Evolutionary conservation across 1,139 yeast species (phyloP).

Genomic region (Sugiyamaella neomexicana): DNA sequence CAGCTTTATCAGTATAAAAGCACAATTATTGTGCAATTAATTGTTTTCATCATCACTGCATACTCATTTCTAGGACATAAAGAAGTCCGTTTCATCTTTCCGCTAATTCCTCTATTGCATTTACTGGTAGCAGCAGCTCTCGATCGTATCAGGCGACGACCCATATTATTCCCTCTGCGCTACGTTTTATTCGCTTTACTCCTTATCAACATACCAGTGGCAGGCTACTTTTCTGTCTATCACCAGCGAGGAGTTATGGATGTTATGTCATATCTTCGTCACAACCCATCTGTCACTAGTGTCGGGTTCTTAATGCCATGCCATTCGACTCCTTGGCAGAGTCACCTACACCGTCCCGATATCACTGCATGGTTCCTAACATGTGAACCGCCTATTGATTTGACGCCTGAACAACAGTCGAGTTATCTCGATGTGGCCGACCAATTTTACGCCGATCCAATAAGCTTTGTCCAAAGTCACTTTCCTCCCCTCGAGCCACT

Average conservation of each 20-base stretch:
- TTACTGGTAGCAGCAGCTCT: slow-evolving; percentile 26
- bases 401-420: slow-evolving; percentile 37
- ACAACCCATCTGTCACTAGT: slow-evolving; percentile 46
- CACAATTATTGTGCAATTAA: slow-evolving; percentile 36
- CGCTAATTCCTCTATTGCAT: slow-evolving; percentile 73
- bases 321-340: slow-evolving; percentile 96
- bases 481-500: slow-evolving; percentile 25
- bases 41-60: slow-evolving; percentile 47
- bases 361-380: slow-evolving; percentile 72
- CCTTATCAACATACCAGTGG: slow-evolving; percentile 48
- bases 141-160: slow-evolving; percentile 8
- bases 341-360: slow-evolving; percentile 65
- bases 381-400: slow-evolving; percentile 81
- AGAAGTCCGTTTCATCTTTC: slow-evolving; percentile 88
- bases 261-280: slow-evolving; percentile 56
- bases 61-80: slow-evolving; percentile 78
- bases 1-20: slow-evolving; percentile 42
- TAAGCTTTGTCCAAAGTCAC: slow-evolving; percentile 46
- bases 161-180: slow-evolving; percentile 11
- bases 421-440: slow-evolving; percentile 85
- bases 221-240: slow-evolving; percentile 55
- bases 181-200: slow-evolving; percentile 31
- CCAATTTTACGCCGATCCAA: slow-evolving; percentile 68
- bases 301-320: slow-evolving; percentile 91
- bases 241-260: slow-evolving; percentile 88